Evolutionary conservation across 108 stramenopile genomes (phyloP), one percentile per base, ranked within the genome.

Genomic region (Pseudonitzschia pungens): DNA sequence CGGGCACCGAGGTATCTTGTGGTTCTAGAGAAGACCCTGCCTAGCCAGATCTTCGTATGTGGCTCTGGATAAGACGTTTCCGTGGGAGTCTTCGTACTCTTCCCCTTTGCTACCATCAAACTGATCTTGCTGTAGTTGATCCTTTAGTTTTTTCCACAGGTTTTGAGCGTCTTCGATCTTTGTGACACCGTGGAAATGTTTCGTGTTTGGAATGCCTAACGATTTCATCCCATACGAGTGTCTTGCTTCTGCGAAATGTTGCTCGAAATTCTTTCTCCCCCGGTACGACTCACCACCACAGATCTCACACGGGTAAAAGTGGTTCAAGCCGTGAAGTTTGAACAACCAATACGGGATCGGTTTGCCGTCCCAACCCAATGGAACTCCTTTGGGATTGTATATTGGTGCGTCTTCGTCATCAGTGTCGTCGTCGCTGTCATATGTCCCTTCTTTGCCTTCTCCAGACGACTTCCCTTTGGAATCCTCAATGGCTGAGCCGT

Each of bases 261-360:
- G 85, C 75, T 98, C 96, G 77, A 96, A 98, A 68, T 90, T 92
- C 44, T 88, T 82, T 65, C 96, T 78, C 16, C 99, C 99, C 52
- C 96, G 90, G 83, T 99, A 99, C 27, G 89, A 86, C 81, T 94
- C 88, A 65, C 97, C 95, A 22, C 99, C 99, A 85, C 99, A 99
- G 33, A 99, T 97, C 77, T 99, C 99, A 69, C 99, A 99, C 31
- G 82, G 83, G 77, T 94, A 99, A 79, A 95, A 96, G 65, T 97
- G 92, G 70, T 97, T 96, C n/a, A 99, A 89, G 1, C 98, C 98
- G 81, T 99, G 99, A 26, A 99, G 86, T 78, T 99, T 99, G 90
- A 98, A 99, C 32, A 99, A 84, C 99, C 99, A 99, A 69, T 96
- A 96, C 1, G 99, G 97, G 56, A 99, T 99, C 14, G 99, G 99